These are phyloP conservation scores for Boechera stricta DNA, from an alignment of 345 rosid genomes.

Conservation along the genomic window DNA sequence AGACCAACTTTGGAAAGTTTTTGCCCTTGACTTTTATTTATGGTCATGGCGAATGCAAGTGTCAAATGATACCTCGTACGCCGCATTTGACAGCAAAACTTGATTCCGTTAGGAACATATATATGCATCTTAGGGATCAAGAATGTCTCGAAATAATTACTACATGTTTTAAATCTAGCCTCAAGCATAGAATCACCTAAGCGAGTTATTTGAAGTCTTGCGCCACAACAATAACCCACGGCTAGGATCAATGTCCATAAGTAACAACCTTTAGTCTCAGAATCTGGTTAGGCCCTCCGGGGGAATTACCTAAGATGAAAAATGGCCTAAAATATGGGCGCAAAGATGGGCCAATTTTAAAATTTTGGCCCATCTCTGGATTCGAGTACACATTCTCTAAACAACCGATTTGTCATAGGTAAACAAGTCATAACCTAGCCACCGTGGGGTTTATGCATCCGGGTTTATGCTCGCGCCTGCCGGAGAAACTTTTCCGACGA, in stretches of 20 bases:
- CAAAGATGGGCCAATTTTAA: neutral
- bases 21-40: conserved; percentile 5
- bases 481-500: conserved; percentile 3
- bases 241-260: neutral
- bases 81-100: too few species aligned
- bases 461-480: conserved; percentile 48
- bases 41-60: conserved; percentile 22
- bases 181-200: neutral
- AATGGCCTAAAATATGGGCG: too few species aligned
- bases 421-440: conserved; percentile 32
- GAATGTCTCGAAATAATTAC: too few species aligned
- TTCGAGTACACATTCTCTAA: neutral
- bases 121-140: conserved; percentile 14
- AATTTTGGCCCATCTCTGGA: neutral
- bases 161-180: neutral
- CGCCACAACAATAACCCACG: neutral
- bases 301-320: neutral
- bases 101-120: neutral
- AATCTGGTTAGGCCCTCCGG: conserved; percentile 1
- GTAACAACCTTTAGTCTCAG: conserved; percentile 25
- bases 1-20: conserved; percentile 9
- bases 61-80: neutral
- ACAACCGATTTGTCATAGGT: neutral
- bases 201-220: conserved; percentile 17
- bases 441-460: conserved; percentile 51